Evolutionary conservation across 176 grass and related monocot genomes (phyloP), one percentile per base, ranked within the genome.

Genomic region (Stipa capillata): DNA sequence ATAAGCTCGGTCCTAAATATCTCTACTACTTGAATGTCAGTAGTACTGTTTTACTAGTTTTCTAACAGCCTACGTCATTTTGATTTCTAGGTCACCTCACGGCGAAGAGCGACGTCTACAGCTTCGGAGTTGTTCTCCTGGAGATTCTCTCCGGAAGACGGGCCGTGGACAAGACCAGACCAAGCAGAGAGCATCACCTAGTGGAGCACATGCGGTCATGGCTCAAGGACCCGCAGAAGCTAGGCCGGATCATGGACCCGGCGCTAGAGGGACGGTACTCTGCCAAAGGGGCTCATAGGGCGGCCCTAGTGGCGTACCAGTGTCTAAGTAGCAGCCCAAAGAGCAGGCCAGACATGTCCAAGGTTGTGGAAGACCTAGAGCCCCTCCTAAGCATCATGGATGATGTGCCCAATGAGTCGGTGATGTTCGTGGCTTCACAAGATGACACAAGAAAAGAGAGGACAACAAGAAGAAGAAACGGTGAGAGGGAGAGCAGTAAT

Each of bases 21-120:
- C 5, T 8, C 24, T 32, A 18, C 25, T 29, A 8, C 11, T 1
- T 18, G 0, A 50, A 7, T 0, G 7, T 52, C n/a, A n/a, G n/a
- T n/a, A n/a, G n/a, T 5, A 9, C 13, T 73, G 1, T 23, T 31
- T 7, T 47, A 13, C 7, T 1, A 24, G 2, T 6, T 20, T 21
- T 0, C 20, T 49, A 31, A 78, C 12, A 15, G 57, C 44, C 16
- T 8, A 52, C 35, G 7, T 28, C 50, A 5, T 79, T 6, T 49
- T 16, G 7, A 37, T 41, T 24, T 74, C 17, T 23, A 96, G 93
- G 95, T 13, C 95, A 98, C 27, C 64, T 98, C 0, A 98, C 95
- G 0, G 32, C 88, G 0, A 98, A 98, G 84, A 98, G 95, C 8
- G 95, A 98, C 31, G 90, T 98, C 1, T 98, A 98, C 20, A 94